These are phyloP conservation scores for Kentomonas sorsogonicus DNA, from an alignment of 208 protist species.

Conservation along the genomic window DNA sequence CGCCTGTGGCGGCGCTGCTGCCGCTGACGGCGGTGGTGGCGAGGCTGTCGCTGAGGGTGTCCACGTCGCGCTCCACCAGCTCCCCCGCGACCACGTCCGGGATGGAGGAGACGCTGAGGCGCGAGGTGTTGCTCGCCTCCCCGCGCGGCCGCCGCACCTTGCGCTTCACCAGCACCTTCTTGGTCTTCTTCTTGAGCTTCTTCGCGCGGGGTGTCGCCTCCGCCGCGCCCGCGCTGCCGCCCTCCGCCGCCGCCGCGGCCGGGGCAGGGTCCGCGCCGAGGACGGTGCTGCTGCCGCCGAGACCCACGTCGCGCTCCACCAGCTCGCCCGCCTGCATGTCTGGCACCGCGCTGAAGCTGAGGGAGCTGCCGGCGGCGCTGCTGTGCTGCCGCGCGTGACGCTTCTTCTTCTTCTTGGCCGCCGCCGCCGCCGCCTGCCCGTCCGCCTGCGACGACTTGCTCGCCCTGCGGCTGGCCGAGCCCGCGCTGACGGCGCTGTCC, in stretches of 20 bases:
- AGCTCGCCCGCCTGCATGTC: conserved; percentile 28
- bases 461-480: too few relatives aligned
- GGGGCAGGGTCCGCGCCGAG: background rate
- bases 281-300: conserved; percentile 8
- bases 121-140: conserved; percentile 24
- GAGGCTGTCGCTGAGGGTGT: conserved; percentile 15
- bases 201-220: conserved; percentile 3
- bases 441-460: too few relatives aligned
- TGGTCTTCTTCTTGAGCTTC: conserved; percentile 27
- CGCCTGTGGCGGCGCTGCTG: too few relatives aligned
- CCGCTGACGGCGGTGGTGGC: too few relatives aligned
- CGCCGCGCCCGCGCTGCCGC: background rate
- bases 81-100: conserved; percentile 40
- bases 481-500: too few relatives aligned
- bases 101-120: conserved; percentile 20
- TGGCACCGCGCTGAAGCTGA: conserved; percentile 22
- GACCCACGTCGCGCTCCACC: conserved; percentile 24
- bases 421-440: too few relatives aligned
- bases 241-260: too few relatives aligned
- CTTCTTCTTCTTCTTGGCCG: too few relatives aligned
- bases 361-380: background rate
- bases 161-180: conserved; percentile 35
- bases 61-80: conserved; percentile 33
- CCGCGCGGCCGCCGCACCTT: conserved; percentile 19
- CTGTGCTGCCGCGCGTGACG: too few relatives aligned